Base-by-base conservation (phyloP, 1,284 basidiomycete genomes). In the Kwoniella shivajii region DNA sequence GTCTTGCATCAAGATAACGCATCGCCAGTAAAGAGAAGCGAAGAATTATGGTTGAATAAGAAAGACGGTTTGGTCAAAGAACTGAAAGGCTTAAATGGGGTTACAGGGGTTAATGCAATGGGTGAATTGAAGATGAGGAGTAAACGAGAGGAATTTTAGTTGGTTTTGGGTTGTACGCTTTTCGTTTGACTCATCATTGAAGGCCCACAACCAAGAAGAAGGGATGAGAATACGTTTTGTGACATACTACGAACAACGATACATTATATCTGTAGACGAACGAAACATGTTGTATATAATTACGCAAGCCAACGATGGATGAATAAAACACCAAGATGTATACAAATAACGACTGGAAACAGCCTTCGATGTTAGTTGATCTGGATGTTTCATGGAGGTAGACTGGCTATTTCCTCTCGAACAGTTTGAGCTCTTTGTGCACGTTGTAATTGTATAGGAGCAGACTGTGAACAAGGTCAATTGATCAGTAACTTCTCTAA, bases 401-500 rank as follows among this genome's bases (percentile, higher is more conserved):
- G 38, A 46, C 55, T 66, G 7, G 57, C 58, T 33, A 78, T 61
- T 60, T 78, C 73, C 20, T 75, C 72, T 50, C 68, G 66, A 18
- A 78, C 76, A 11, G 67, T 67, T 44, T 75, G 68, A 29, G 75
- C 75, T n/a, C 77, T 61, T 56, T 75, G 67, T 3, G 77, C 76
- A 13, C 77, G 65, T 49, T 66, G 58, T 6, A 75, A 49, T 55
- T 76, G 73, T n/a, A 55, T 54, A 3, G 75, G 74, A 5, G 69
- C 71, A 36, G 61, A 60, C 77, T 78, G 42, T 7, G 14, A 20
- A 49, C 49, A 18, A 24, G 49, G 49, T 38, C 48, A 46, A 30
- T n/a, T 6, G 13, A 26, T 39, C 50, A 56, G 30, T 2, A 5
- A 13, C 22, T 27, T 43, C 13, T 11, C 10, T 18, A 20, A 26